phyloP scores from a whole-genome alignment of 768 basidiomycete genomes.

The Lentinus tigrinus region DNA sequence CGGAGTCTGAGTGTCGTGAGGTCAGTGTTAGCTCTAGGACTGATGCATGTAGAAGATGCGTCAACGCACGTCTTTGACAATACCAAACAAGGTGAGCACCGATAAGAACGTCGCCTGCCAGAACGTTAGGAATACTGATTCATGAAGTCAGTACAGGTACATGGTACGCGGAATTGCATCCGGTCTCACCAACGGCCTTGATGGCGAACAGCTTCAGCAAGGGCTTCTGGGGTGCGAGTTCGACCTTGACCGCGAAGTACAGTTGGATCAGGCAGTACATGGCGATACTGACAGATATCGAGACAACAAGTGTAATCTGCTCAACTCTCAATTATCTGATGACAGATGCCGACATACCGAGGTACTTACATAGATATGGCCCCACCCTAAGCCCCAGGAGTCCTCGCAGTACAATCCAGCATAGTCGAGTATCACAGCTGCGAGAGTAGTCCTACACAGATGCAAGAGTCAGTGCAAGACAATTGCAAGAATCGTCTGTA shows the following conservation, averaged over 20 bases:
- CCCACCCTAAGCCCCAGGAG: constrained; percentile 67
- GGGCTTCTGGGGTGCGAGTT: constrained; percentile 59
- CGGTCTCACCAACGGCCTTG: constrained; percentile 65
- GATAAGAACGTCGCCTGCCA: constrained; percentile 71
- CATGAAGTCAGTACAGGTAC: not conserved
- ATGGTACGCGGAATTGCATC: not conserved
- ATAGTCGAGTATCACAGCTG: constrained; percentile 61
- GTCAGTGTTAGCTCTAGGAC: not conserved
- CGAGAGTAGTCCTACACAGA: constrained; percentile 48
- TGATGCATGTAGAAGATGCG: not conserved
- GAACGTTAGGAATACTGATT: constrained; percentile 65
- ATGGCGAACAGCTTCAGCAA: constrained; percentile 68
- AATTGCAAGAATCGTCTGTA: not conserved
- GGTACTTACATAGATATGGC: constrained; percentile 60
- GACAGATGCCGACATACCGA: not conserved
- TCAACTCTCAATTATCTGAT: not conserved
- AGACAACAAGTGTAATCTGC: constrained; percentile 60
- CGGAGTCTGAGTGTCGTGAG: constrained; percentile 40
- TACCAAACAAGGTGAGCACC: constrained; percentile 51
- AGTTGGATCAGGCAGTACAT: constrained; percentile 80
- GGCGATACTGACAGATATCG: constrained; percentile 69
- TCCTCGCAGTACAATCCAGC: constrained; percentile 70
- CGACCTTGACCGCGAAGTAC: constrained; percentile 53
- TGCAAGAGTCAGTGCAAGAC: not conserved
- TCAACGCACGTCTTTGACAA: constrained; percentile 59